Evolutionary conservation across 768 basidiomycete genomes (phyloP), one percentile per base, ranked within the genome.

Genomic region (Collybiopsis luxurians): DNA sequence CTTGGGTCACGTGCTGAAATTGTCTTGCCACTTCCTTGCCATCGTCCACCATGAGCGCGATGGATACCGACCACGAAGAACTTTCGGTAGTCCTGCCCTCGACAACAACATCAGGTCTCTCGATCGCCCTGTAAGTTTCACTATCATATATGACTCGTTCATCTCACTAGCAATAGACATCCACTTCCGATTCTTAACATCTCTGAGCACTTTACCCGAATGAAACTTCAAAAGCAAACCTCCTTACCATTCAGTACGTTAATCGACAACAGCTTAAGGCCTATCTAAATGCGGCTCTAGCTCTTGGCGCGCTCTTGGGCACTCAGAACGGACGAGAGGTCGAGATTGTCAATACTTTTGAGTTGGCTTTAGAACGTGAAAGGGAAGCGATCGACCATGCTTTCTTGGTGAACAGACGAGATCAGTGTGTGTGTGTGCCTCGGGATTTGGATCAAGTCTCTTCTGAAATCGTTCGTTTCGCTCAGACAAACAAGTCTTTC

Each of bases 331-430:
- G 95, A 21, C 85, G 95, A 59, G 92, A 98, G 65, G 89, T 99
- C 24, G 95, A 98, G 73, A 95, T 99, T 66, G 90, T 96, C 57
- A 99, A 98, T 66, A 90, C 92, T 10, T 99, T 98, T 67, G 97
- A 99, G 68, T 77, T 98, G 47, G 88, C 89, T 5, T 75, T 87
- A 48, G 79, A 81, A 54, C 80, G 73, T 30, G 78, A 78, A 30
- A 80, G 79, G 40, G 78, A 80, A 53, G 71, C 75, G 7, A 85
- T 96, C 9, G 90, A 98, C 71, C 85, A 88, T 59, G 89, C 78
- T 1, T 98, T 95, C 69, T 75, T 98, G 7, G 77, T 85, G 11
- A 86, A 86, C 47, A 79, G 97, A 67, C 83, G 85, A 63, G 94
- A 95, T 60, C 95, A 98, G 72, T 99, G 96, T 73, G 79, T 63